Conservation (phyloP, 106 monocot genomes). For the Allium cepa region DNA sequence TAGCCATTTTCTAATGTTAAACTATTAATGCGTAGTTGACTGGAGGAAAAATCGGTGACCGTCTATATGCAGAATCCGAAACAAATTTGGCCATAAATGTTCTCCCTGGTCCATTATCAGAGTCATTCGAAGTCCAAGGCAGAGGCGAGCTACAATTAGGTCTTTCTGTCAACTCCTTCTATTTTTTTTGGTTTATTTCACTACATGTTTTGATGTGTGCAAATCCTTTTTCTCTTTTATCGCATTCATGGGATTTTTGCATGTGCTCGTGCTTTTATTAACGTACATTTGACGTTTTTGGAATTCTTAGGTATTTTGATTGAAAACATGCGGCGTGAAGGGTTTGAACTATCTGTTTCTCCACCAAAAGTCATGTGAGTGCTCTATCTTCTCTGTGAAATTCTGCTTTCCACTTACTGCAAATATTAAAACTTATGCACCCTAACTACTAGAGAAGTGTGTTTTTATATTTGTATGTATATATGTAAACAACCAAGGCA, state of each 20-base stretch:
- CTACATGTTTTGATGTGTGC: background rate
- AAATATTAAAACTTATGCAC: too few relatives aligned
- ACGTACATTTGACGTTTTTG: conserved; percentile 1
- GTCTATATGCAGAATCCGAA: conserved; percentile 84
- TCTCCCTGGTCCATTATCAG: conserved; percentile 84
- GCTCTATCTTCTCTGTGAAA: background rate
- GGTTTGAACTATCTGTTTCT: conserved; percentile 98
- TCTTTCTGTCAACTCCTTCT: conserved; percentile 11
- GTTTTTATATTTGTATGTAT: too few relatives aligned
- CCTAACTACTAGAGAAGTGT: too few relatives aligned
- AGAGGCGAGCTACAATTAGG: conserved; percentile 99
- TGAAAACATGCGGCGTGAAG: conserved; percentile 99
- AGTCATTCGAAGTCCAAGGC: conserved; percentile 99
- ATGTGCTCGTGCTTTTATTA: background rate
- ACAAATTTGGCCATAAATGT: conserved; percentile 99
- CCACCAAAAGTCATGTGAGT: conserved; percentile 97
- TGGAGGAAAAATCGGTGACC: conserved; percentile 93
- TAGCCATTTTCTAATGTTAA: background rate
- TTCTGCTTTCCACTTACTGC: background rate
- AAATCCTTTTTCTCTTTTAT: background rate
- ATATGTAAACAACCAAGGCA: too few relatives aligned
- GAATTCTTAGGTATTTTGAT: conserved; percentile 76
- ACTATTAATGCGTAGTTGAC: conserved; percentile 59
- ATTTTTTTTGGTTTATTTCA: background rate
- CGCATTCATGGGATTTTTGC: background rate